Percentiles rank a stretch among this genome's conserved stretches.
Conservation (phyloP, 352 stramenopile genomes). For the Pythium oligandrum region DNA sequence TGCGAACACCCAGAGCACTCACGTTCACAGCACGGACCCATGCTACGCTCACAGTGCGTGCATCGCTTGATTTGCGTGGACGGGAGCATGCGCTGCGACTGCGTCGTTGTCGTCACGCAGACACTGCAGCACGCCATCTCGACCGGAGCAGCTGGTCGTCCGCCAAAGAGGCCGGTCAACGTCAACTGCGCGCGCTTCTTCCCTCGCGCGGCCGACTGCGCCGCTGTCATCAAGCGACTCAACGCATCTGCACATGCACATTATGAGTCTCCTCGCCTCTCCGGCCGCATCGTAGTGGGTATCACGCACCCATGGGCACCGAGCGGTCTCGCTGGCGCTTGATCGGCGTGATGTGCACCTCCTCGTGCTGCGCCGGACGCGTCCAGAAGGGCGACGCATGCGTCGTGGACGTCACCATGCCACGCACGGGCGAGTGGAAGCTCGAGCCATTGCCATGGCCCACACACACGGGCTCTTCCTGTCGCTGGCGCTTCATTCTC, state of each 20-base stretch:
- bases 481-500: conserved; percentile 50
- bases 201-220: conserved; percentile 60
- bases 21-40: conserved; percentile 53
- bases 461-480: conserved; percentile 20
- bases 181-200: conserved; percentile 54
- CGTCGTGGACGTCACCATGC: not conserved
- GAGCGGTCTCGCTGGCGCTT: conserved; percentile 70
- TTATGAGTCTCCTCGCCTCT: not conserved
- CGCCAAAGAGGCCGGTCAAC: conserved; percentile 25
- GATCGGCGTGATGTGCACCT: conserved; percentile 19
- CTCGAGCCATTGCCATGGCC: conserved; percentile 17
- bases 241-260: conserved; percentile 41
- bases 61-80: conserved; percentile 27
- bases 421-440: conserved; percentile 19
- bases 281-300: too few relatives aligned
- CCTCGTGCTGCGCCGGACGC: conserved; percentile 1
- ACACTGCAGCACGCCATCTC: conserved; percentile 29
- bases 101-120: conserved; percentile 22
- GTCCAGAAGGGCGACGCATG: not conserved
- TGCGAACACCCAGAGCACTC: conserved; percentile 52
- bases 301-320: conserved; percentile 51
- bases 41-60: conserved; percentile 56
- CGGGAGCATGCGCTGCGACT: conserved; percentile 8
- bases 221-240: conserved; percentile 73
- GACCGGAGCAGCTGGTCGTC: not conserved